Base-by-base conservation (phyloP, 2,329 filamentous ascomycete genomes). In the Pseudofabraea citricarpa region DNA sequence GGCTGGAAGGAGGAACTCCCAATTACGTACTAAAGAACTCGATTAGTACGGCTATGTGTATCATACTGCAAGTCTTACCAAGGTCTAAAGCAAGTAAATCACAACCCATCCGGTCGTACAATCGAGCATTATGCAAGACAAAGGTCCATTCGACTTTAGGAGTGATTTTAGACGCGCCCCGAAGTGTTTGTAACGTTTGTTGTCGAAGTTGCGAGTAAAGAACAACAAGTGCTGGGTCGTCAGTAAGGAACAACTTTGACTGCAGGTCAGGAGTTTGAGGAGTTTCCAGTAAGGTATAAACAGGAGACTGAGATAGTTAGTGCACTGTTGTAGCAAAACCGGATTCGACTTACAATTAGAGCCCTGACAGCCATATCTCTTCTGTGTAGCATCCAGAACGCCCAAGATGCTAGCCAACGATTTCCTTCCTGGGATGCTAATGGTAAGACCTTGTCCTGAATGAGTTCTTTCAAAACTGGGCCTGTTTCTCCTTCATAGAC, bases 371-470 rank as follows among this genome's bases (percentile, higher is more conserved):
- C 87, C 72, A 90, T 86, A 53, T 94, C 87, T 47, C 83, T 80
- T 49, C 86, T 78, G 27, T 81, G 81, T 5, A 97, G 73, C 75
- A 95, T 87, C 85, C 89, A 95, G 60, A 95, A 95, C 2, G 88
- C 87, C 93, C 93, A 98, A 0, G 87, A 93, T 9, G 90, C 87
- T 46, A 95, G 78, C 91, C 93, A 98, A 45, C 91, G 77, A 59
- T 98, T 91, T 2, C 89, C 89, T 50, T 91, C 83, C 31, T 81
- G 75, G 0, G 86, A 81, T 15, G 93, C 93, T 49, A 87, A 68
- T 0, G 82, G 78, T 0, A 97, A 71, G 2, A 97, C 79, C 48
- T 85, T 86, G 9, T 95, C 86, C 56, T 87, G 79, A 1, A 98
- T 70, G 7, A 98, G 73, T 44, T 78, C 79, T 20, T 74, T 75